A percentile compares a stretch with the other conserved stretches of the same genome.
Evolutionary conservation across 768 basidiomycete species (phyloP).

Genomic region (Naganishia friedmannii): DNA sequence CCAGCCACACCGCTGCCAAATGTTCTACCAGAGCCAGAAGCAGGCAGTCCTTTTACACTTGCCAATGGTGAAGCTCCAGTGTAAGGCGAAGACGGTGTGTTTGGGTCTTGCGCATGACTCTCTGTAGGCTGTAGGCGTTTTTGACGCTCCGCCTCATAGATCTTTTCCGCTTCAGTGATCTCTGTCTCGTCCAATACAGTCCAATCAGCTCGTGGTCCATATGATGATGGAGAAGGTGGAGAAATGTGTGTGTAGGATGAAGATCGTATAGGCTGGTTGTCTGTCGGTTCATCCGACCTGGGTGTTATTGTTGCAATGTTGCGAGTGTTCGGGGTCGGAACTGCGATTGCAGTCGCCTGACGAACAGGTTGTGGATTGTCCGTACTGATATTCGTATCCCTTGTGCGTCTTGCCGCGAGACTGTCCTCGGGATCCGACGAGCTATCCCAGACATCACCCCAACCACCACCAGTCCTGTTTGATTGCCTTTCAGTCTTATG

Average conservation of each 20-base stretch:
- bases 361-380: slow-evolving; percentile 24
- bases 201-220: slow-evolving; percentile 30
- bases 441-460: slow-evolving; percentile 51
- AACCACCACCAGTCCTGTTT: slow-evolving; percentile 24
- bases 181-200: slow-evolving; percentile 26
- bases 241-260: slow-evolving; percentile 28
- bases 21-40: not conserved
- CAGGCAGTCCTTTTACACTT: not conserved
- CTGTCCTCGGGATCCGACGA: slow-evolving; percentile 43
- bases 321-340: not conserved
- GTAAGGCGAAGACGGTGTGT: not conserved
- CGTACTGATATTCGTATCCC: slow-evolving; percentile 1
- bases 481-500: slow-evolving; percentile 24
- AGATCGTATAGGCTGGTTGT: slow-evolving; percentile 3
- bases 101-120: not conserved
- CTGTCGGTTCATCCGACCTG: not conserved
- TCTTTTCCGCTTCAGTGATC: slow-evolving; percentile 30
- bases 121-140: not conserved
- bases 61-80: not conserved
- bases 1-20: slow-evolving; percentile 35
- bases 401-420: not conserved
- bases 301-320: not conserved
- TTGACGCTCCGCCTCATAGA: slow-evolving; percentile 14
- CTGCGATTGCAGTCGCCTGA: slow-evolving; percentile 13
- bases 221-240: slow-evolving; percentile 22